Base-by-base conservation (phyloP, 2,329 filamentous ascomycete genomes). In the Alternaria sp. region DNA sequence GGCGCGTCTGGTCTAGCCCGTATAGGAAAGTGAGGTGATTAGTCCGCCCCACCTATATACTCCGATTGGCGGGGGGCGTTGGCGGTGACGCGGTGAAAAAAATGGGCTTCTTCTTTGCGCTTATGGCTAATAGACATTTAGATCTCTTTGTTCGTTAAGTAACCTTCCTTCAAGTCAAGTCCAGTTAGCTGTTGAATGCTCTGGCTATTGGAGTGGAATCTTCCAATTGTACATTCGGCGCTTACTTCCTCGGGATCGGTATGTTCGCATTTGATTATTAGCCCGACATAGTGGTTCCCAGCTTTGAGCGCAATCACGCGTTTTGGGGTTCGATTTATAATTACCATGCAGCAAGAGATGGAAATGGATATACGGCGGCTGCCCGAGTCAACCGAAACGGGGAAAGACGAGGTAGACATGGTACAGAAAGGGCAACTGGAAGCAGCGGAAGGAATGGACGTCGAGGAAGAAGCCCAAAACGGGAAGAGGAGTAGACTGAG, bases 401-500 rank as follows among this genome's bases (percentile, higher is more conserved):
- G 4, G 20, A 43, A 54, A 33, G 23, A 59, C 5, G 56, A n/a
- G n/a, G 30, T 43, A 7, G 56, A 26, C 37, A 30, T 49, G 45
- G 53, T 43, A 28, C 46, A 3, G 20, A 41, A 53, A 21, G 30
- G 20, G 14, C 30, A 10, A 6, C 7, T 30, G 5, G 20, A n/a
- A 30, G 14, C 20, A 5, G 49, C 15, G 37, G 14, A 53, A 18
- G 61, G 59, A 3, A 3, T 60, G n/a, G 55, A 56, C 10, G 26
- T 63, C 46, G 64, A 33, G 18, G 60, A 46, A 18, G 64, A 21
- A 25, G 30, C 20, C 6, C 20, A 70, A 55, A 67, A 23, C 4
- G 70, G 51, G 23, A 61, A 60, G 25, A 71, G 76, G 30, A 73
- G 74, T 41, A 76, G 65, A 43, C 63, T 73, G 20, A 71, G 71